These are phyloP conservation scores for Brassica napus DNA, from an alignment of 345 rosid genomes.

Conservation along the genomic window DNA sequence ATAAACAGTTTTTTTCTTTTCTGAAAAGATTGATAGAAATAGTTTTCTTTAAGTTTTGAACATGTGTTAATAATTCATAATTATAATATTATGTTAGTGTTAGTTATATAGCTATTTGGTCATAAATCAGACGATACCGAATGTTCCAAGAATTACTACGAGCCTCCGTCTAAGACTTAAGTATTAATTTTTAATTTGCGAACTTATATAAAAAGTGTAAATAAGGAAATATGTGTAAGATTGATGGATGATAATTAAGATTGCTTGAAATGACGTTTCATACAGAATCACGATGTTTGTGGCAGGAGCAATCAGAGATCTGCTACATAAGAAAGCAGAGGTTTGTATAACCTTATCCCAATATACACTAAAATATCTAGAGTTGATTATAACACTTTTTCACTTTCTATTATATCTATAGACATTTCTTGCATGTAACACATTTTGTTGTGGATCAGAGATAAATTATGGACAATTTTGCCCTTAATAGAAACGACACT, in stretches of 20 bases:
- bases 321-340: slow-evolving; percentile 10
- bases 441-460: too few species aligned
- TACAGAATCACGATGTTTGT: slow-evolving; percentile 47
- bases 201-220: slow-evolving; percentile 22
- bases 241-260: slow-evolving; percentile 39
- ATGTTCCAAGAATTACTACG: slow-evolving; percentile 6
- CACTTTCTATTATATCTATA: too few species aligned
- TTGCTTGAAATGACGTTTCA: slow-evolving; percentile 58
- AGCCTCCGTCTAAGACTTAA: slow-evolving; percentile 26
- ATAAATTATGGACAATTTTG: too few species aligned
- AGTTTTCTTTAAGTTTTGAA: background rate
- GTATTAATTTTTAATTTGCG: background rate
- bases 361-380: slow-evolving; percentile 33
- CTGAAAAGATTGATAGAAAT: background rate
- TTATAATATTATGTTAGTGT: background rate
- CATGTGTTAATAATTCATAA: background rate
- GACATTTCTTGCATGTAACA: too few species aligned
- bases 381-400: too few species aligned
- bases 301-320: slow-evolving; percentile 44
- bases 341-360: slow-evolving; percentile 27
- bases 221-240: slow-evolving; percentile 36
- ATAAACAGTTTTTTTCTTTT: background rate
- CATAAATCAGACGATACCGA: background rate
- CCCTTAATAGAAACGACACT: too few species aligned
- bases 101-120: background rate